Evolutionary conservation across 2,329 filamentous ascomycete species (phyloP), one percentile per base, ranked within the genome.

Genomic region (Fusarium dimerum): DNA sequence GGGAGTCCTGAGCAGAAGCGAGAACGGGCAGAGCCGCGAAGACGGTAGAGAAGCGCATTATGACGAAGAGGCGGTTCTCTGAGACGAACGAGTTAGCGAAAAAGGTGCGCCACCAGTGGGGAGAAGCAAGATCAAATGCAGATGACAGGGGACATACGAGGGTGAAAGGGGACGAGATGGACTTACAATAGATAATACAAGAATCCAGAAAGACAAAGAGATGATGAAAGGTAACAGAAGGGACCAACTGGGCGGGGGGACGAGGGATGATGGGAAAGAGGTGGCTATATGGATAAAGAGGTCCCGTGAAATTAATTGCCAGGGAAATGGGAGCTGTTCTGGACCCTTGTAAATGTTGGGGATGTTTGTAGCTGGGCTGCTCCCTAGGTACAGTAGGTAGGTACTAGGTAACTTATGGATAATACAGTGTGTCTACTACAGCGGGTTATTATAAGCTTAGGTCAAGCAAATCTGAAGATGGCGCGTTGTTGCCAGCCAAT

Each of bases 11-110:
- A 54, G 83, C 79, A 18, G 78, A 78, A 34, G 73, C 74, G 60
- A 86, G 73, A 15, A 83, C 71, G 60, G 84, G 82, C 68, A 87
- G 74, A 44, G 79, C 78, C 65, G 83, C 72, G 47, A 81, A 65
- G 49, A 79, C 60, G 59, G 78, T 68, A 51, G 77, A 79, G 73
- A 86, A 79, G 68, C 81, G 84, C 84, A 87, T 87, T 56, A 61
- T 78, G 67, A 48, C 50, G 52, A 43, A 36, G 43, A 32, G 48
- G 18, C 42, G 32, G 48, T 52, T 42, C 12, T 32, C 43, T 47
- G 47, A 29, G 39, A 48, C 36, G 43, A 17, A 43, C 30, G 6
- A 50, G 50, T 43, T 44, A 47, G 5, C 43, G 47, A 48, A 46
- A 46, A 52, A 45, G 44, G 20, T 50, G 38, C 38, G 40, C 45